Evolutionary conservation across 495 filamentous ascomycete species (phyloP), one percentile per base, ranked within the genome.

Genomic region (Cairneyella variabilis): DNA sequence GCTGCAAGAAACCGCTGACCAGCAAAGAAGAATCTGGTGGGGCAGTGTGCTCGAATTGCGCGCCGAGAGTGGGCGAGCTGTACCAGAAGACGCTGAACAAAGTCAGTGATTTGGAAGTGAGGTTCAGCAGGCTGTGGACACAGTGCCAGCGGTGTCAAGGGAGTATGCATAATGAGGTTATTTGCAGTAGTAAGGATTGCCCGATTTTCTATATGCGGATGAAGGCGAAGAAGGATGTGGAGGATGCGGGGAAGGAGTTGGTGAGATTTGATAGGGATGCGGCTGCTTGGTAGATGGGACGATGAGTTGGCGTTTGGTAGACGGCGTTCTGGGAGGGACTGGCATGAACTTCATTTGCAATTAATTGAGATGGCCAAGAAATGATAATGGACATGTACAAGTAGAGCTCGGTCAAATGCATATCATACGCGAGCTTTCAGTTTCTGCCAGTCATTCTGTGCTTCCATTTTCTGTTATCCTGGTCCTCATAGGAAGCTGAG

Each of bases 181-280:
- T 99, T 58, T 99, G 93, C 75, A 89, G 85, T 36, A 91, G 86
- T 58, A 87, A 87, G 64, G 93, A 99, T 71, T 99, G 93, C 64
- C 93, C 93, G 3, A 99, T 99, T 58, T 99, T 97, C 72, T 99
- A 99, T 66, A 99, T 97, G 93, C 85, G 93, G 3, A 99, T 99
- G 93, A 99, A 99, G 75, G 91, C 91, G 22, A 96, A 96, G 82
- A 99, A 97, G 74, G 93, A 99, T 67, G 83, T 97, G 38, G 91
- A 97, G 68, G 93, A 99, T 74, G 83, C 81, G 3, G 90, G 90
- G 54, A 96, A 89, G 75, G 95, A 99, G 65, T 60, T 97, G 63
- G 78, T 76, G 65, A 74, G 93, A 64, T 99, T 97, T 73, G 93
- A 98, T 76, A 80, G 82, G 58, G 93, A 96, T 69, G 69, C 72